Evolutionary conservation across 768 basidiomycete species (phyloP), one percentile per base, ranked within the genome.

Genomic region (Boletus eberwhitei): DNA sequence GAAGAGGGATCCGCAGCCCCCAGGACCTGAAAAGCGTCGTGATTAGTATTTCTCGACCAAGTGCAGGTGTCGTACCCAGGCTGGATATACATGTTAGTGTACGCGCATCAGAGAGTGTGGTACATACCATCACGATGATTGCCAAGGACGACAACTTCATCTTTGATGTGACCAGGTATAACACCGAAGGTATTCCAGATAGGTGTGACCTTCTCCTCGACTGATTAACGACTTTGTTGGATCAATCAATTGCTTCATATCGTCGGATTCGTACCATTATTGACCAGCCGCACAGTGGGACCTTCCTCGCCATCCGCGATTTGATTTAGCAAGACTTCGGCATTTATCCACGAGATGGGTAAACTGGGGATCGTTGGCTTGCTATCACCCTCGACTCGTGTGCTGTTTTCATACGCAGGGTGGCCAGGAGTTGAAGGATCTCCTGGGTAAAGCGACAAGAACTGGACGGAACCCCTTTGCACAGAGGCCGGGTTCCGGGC

Each of bases 151-250:
- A 98, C 85, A 4, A 94, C 83, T 69, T 97, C 95, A 63, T 93
- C 86, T 53, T 79, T 79, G 63, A 94, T 81, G 54, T 86, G 83
- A 4, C 93, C 93, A 21, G 93, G 93, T 57, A 96, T 90, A 26
- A 87, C 79, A 22, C 82, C 88, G 77, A 90, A 88, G 14, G 83
- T 79, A 73, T 96, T 97, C 93, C 92, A 97, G 46, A 97, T 93
- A 12, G 93, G 91, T 8, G 84, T 93, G 21, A 95, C 80, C 63
- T 86, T 84, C 37, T 81, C 84, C 52, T 93, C 83, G 38, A 96
- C 90, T 86, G 50, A 48, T 46, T 34, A 41, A 38, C 3, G 22
- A 50, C 26, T 34, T 40, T 39, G 8, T 61, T 37, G 16, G 8
- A 44, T 50, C 36, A 53, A 48, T 40, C 24, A 26, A 13, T 46